Percentiles rank a stretch among this genome's conserved stretches.
Evolutionary conservation across 2,329 filamentous ascomycete species (phyloP).

Genomic region (Aspergillus phoenicis): DNA sequence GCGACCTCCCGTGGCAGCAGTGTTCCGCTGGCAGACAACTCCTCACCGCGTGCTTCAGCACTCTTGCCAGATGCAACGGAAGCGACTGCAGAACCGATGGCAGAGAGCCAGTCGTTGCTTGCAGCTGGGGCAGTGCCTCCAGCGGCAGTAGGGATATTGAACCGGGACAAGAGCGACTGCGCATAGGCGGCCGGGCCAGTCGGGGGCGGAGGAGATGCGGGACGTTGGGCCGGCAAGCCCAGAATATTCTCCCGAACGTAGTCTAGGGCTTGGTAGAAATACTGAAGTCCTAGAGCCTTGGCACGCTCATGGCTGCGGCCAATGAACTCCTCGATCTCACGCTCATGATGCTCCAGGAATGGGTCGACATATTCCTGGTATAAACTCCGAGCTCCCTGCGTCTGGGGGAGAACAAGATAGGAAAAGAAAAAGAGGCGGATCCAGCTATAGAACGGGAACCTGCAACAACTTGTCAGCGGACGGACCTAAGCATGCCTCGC

Average conservation of each 20-base stretch:
- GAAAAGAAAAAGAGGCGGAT: constrained; percentile 82
- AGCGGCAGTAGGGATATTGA: constrained; percentile 73
- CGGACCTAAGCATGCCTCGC: neutral
- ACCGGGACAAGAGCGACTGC: constrained; percentile 79
- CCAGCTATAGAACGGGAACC: constrained; percentile 93
- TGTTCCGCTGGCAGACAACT: constrained; percentile 60
- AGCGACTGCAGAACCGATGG: constrained; percentile 74
- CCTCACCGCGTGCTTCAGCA: constrained; percentile 47
- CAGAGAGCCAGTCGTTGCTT: constrained; percentile 71
- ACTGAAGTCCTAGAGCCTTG: constrained; percentile 73
- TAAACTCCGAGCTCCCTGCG: constrained; percentile 84
- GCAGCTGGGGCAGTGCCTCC: constrained; percentile 54
- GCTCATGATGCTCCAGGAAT: constrained; percentile 83
- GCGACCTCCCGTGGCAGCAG: constrained; percentile 72
- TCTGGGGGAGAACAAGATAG: constrained; percentile 95
- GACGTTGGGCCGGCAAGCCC: constrained; percentile 68
- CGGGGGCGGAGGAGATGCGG: constrained; percentile 51
- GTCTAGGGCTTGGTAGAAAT: constrained; percentile 71
- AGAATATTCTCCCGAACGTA: constrained; percentile 74
- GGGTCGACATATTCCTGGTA: constrained; percentile 87
- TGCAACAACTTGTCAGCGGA: constrained; percentile 32
- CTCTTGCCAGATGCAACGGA: constrained; percentile 55
- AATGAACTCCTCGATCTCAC: constrained; percentile 88
- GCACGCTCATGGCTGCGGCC: constrained; percentile 76
- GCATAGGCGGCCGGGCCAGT: constrained; percentile 62